Percentiles rank a stretch among this genome's conserved stretches.
Conservation (phyloP, 75 land plant species). For the Cupressus sempervirens region DNA sequence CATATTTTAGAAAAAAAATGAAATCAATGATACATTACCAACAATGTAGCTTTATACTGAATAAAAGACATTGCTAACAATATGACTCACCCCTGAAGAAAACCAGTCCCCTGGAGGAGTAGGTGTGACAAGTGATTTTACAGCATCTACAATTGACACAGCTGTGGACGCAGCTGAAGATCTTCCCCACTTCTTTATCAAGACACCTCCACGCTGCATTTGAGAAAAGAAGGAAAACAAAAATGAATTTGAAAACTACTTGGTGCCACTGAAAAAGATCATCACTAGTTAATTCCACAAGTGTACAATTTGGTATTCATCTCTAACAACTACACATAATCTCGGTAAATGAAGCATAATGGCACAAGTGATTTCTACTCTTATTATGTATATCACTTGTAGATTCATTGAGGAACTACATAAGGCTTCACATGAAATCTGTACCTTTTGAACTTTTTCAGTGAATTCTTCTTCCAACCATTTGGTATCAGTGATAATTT, state of each 20-base stretch:
- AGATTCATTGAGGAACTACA: neutral
- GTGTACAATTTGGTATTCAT: neutral
- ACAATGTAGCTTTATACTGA: conserved; percentile 56
- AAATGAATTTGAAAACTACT: neutral
- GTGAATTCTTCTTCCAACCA: conserved; percentile 96
- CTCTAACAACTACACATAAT: neutral
- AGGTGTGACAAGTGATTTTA: conserved; percentile 77
- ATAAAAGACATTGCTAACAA: conserved; percentile 44
- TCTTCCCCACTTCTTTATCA: conserved; percentile 97
- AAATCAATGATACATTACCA: neutral
- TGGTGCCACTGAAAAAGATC: neutral
- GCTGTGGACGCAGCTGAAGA: conserved; percentile 99
- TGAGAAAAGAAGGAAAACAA: conserved; percentile 1
- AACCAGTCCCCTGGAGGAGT: conserved; percentile 98
- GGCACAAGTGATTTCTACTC: neutral
- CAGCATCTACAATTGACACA: conserved; percentile 92
- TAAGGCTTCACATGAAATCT: neutral
- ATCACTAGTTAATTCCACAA: neutral
- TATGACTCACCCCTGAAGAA: conserved; percentile 76
- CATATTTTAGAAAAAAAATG: neutral
- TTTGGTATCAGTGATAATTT: conserved; percentile 81
- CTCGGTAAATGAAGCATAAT: neutral
- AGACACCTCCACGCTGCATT: conserved; percentile 81
- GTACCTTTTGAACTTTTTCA: conserved; percentile 79
- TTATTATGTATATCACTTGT: neutral